These are phyloP conservation scores for Neonectria sp. DNA, from an alignment of 2,329 filamentous ascomycete species.

Conservation along the genomic window DNA sequence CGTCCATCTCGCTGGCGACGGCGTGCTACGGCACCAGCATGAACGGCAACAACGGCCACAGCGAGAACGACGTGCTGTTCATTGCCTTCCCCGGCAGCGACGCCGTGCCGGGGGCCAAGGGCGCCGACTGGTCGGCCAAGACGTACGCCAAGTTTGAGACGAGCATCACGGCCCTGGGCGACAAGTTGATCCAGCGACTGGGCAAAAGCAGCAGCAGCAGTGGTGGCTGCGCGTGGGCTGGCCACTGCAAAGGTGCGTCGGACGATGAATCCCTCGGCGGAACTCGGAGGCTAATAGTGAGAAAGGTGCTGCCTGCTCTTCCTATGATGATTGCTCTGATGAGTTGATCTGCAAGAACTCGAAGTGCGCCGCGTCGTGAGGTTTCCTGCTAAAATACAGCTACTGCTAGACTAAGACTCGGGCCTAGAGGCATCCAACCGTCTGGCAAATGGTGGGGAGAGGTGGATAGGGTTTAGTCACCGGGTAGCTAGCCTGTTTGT, in stretches of 20 bases:
- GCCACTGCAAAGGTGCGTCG: constrained; percentile 36
- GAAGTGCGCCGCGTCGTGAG: constrained; percentile 32
- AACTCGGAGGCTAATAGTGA: constrained; percentile 19
- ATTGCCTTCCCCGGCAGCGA: constrained; percentile 71
- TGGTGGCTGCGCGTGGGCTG: constrained; percentile 38
- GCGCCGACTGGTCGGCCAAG: constrained; percentile 69
- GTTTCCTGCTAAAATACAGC: background rate
- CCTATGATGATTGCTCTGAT: constrained; percentile 44
- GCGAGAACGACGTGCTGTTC: constrained; percentile 72
- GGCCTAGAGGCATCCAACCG: too few species aligned
- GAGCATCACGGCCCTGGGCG: constrained; percentile 67
- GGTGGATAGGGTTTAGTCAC: too few species aligned
- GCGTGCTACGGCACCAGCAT: constrained; percentile 69
- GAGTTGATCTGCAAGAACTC: constrained; percentile 41
- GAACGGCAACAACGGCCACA: constrained; percentile 70
- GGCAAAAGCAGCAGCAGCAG: constrained; percentile 3
- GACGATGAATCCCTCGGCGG: background rate
- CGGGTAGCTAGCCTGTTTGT: background rate
- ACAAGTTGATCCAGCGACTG: constrained; percentile 62
- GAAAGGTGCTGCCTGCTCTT: constrained; percentile 43
- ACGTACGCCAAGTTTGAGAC: constrained; percentile 65
- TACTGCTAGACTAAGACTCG: background rate
- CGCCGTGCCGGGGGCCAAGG: constrained; percentile 68
- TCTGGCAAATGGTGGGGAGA: background rate
- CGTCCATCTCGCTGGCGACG: constrained; percentile 70